Conservation (phyloP, 2,329 filamentous ascomycete genomes). For the Coccinonectria pachysandricola region DNA sequence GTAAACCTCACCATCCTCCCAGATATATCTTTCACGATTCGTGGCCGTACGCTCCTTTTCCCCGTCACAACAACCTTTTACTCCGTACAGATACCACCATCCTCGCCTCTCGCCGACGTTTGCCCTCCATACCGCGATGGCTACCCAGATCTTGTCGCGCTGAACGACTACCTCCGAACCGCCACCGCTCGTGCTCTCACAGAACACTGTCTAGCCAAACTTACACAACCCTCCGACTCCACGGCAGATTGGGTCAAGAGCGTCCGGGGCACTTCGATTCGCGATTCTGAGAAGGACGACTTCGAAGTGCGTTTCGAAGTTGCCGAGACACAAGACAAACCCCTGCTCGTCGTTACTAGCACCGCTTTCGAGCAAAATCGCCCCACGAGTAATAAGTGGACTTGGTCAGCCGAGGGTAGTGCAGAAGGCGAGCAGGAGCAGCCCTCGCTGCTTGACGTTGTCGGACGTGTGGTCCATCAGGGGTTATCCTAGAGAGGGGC, state of each 20-base stretch:
- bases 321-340: conserved; percentile 8
- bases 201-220: conserved; percentile 22
- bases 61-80: conserved; percentile 36
- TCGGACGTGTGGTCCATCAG: conserved; percentile 10
- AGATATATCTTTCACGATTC: conserved; percentile 30
- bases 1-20: conserved; percentile 38
- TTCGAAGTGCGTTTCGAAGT: conserved; percentile 25
- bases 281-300: conserved; percentile 16
- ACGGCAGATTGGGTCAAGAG: conserved; percentile 19
- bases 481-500: conserved; percentile 9
- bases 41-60: conserved; percentile 33
- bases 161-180: conserved; percentile 36
- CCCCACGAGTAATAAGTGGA: conserved; percentile 16
- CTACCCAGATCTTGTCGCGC: conserved; percentile 34
- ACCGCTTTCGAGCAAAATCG: conserved; percentile 9
- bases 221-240: conserved; percentile 5
- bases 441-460: conserved; percentile 16
- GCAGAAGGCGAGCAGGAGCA: conserved; percentile 6
- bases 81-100: conserved; percentile 29
- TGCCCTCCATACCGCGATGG: conserved; percentile 35
- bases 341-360: conserved; percentile 14
- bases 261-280: conserved; percentile 24
- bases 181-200: conserved; percentile 32
- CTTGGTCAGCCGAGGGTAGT: conserved; percentile 16
- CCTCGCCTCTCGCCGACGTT: conserved; percentile 24